Percentiles rank a stretch among this genome's conserved stretches.
These are phyloP conservation scores for Suillus discolor DNA, from an alignment of 768 basidiomycete genomes.

Conservation along the genomic window DNA sequence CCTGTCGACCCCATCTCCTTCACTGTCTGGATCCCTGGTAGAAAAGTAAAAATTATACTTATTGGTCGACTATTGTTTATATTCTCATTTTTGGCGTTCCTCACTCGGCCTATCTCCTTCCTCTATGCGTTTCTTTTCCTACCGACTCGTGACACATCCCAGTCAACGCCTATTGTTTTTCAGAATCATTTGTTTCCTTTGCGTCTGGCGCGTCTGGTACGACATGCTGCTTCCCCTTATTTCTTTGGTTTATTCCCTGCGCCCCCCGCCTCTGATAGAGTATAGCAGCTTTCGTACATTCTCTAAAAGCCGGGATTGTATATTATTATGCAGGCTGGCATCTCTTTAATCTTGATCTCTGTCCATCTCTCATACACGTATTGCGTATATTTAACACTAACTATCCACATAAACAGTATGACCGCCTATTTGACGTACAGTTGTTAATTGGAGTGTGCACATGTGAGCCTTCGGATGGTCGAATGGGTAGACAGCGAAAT, in stretches of 20 bases:
- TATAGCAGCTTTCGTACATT: constrained; percentile 1
- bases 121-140: constrained; percentile 12
- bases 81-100: constrained; percentile 12
- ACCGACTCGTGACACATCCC: constrained; percentile 35
- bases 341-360: constrained; percentile 6
- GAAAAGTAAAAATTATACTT: constrained; percentile 40
- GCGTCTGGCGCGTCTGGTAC: constrained; percentile 1
- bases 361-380: constrained; percentile 8
- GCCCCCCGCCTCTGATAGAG: constrained; percentile 1
- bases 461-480: not conserved
- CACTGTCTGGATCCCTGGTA: not conserved
- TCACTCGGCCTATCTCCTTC: constrained; percentile 13
- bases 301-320: constrained; percentile 14
- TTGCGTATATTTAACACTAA: constrained; percentile 13
- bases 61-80: constrained; percentile 32
- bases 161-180: constrained; percentile 18
- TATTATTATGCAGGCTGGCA: constrained; percentile 14
- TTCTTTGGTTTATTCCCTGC: not conserved
- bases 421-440: not conserved
- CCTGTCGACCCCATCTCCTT: not conserved
- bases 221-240: not conserved
- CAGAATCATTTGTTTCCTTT: constrained; percentile 1
- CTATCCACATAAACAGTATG: constrained; percentile 8
- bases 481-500: too few species aligned
- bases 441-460: not conserved